These are phyloP conservation scores for Oryza brachyantha DNA, from an alignment of 176 grass and related monocot species.

Conservation along the genomic window DNA sequence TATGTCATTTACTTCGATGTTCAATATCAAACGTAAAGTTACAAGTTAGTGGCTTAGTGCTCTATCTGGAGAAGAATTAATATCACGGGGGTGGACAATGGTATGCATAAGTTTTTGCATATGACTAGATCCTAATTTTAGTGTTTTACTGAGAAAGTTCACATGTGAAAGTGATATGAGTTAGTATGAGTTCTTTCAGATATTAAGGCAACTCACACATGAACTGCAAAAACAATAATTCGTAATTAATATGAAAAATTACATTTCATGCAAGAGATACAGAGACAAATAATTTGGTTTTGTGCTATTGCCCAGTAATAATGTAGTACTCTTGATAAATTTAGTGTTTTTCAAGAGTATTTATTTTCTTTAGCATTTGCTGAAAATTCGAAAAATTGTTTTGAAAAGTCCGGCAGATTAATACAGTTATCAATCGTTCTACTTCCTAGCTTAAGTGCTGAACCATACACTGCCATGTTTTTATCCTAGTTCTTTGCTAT, in stretches of 20 bases:
- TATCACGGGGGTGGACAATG: neutral
- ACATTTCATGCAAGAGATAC: neutral
- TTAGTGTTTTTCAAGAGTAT: neutral
- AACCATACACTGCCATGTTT: neutral
- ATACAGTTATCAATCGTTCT: neutral
- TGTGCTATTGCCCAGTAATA: neutral
- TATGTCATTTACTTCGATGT: neutral
- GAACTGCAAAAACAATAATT: neutral
- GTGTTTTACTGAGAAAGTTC: neutral
- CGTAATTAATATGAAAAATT: neutral
- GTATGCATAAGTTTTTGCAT: neutral
- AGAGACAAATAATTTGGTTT: neutral
- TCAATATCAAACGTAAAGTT: neutral
- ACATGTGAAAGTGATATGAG: neutral
- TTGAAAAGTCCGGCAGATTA: neutral
- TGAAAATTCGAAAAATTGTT: neutral
- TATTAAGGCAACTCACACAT: conserved; percentile 6
- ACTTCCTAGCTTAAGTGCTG: conserved; percentile 3
- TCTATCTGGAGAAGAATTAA: neutral
- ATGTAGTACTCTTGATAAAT: neutral
- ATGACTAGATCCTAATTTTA: neutral
- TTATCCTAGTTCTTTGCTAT: neutral
- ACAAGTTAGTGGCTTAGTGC: neutral
- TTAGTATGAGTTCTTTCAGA: neutral
- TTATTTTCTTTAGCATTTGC: neutral